Evolutionary conservation across 768 basidiomycete species (phyloP).

Genomic region (Mycena kentingensis): DNA sequence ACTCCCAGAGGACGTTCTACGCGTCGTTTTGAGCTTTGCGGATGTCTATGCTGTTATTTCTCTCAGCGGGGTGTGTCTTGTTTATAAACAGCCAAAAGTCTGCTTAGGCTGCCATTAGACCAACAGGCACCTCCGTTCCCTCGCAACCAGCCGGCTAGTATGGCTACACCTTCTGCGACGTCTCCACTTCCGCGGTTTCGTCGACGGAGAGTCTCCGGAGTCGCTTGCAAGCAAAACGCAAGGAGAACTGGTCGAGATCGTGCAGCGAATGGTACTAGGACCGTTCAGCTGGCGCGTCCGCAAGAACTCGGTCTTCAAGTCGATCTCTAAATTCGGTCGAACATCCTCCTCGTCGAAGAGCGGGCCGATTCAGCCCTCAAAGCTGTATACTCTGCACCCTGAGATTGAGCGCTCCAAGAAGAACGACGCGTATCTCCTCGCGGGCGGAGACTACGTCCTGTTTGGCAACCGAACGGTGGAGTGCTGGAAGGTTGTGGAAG

Average conservation of each 20-base stretch:
- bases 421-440: not conserved
- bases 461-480: constrained; percentile 6
- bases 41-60: constrained; percentile 10
- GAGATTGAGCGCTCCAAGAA: not conserved
- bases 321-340: not conserved
- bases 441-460: constrained; percentile 16
- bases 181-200: constrained; percentile 7
- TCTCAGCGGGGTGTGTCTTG: constrained; percentile 5
- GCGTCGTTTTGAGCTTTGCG: constrained; percentile 17
- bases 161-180: constrained; percentile 13
- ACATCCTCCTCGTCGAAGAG: not conserved
- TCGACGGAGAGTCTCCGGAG: constrained; percentile 1
- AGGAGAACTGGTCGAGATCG: constrained; percentile 6
- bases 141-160: constrained; percentile 3
- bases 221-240: constrained; percentile 1
- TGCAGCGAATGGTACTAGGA: constrained; percentile 7
- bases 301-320: not conserved
- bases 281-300: constrained; percentile 5
- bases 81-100: not conserved
- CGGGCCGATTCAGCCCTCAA: not conserved
- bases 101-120: constrained; percentile 3
- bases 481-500: constrained; percentile 15
- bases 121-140: constrained; percentile 2
- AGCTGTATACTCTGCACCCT: constrained; percentile 2
- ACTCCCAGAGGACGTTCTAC: constrained; percentile 27